Percentiles rank a stretch among this genome's conserved stretches.
Conservation (phyloP, 768 basidiomycete genomes). For the Mrakia blollopis region DNA sequence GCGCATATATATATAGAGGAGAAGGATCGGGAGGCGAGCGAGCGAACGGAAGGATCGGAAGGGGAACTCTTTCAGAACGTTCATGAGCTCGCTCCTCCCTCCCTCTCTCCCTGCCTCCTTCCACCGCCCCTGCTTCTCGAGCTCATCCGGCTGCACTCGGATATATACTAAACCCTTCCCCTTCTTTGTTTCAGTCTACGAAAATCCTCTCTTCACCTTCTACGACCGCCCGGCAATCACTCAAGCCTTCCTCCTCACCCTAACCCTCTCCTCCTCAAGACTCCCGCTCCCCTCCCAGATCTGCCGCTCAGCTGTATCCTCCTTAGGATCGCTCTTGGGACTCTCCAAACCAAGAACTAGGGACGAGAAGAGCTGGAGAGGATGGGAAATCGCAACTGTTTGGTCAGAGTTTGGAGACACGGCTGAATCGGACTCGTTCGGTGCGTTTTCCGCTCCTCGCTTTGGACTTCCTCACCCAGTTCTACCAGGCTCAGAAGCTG, state of each 20-base stretch:
- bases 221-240: slow-evolving; percentile 20
- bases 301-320: neutral
- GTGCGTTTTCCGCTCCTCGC: neutral
- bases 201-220: slow-evolving; percentile 27
- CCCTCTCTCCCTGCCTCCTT: neutral
- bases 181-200: slow-evolving; percentile 17
- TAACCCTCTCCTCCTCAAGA: slow-evolving; percentile 6
- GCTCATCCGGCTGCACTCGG: neutral
- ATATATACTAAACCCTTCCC: neutral
- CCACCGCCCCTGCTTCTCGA: no score
- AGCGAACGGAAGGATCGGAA: no score
- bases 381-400: neutral
- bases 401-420: slow-evolving; percentile 22
- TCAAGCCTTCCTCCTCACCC: slow-evolving; percentile 27
- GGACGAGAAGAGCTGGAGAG: neutral
- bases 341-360: neutral
- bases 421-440: slow-evolving; percentile 22
- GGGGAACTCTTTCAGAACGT: no score
- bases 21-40: no score
- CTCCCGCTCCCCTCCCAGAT: neutral
- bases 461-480: neutral
- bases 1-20: no score
- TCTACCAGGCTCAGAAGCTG: neutral
- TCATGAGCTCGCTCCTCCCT: neutral
- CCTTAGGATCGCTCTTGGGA: neutral